These are phyloP conservation scores for Metschnikowia reukaufii DNA, from an alignment of 805 yeast genomes.

Conservation along the genomic window DNA sequence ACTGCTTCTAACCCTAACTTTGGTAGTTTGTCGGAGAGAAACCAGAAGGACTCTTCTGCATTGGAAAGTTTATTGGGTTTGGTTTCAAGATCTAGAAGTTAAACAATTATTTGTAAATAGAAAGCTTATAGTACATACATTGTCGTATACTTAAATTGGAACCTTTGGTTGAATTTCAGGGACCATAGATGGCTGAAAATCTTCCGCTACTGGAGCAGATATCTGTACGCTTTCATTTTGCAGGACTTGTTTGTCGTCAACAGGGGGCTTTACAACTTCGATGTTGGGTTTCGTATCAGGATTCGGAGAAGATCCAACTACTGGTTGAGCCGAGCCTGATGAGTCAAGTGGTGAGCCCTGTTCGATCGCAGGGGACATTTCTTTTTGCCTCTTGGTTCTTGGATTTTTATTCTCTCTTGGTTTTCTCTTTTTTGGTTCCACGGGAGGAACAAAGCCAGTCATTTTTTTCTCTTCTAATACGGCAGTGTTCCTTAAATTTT, in stretches of 20 bases:
- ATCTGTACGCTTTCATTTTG: background rate
- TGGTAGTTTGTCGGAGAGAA: slow-evolving; percentile 35
- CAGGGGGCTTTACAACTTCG: background rate
- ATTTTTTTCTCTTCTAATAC: slow-evolving; percentile 52
- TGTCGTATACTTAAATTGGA: background rate
- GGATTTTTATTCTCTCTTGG: slow-evolving; percentile 26
- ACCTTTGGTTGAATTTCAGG: background rate
- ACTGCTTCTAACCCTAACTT: slow-evolving; percentile 35
- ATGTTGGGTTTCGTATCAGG: background rate
- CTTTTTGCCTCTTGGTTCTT: slow-evolving; percentile 20
- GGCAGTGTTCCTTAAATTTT: slow-evolving; percentile 57
- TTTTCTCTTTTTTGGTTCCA: slow-evolving; percentile 34
- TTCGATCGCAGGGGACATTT: slow-evolving; percentile 2
- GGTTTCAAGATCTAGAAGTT: slow-evolving; percentile 19
- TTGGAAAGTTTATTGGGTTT: slow-evolving; percentile 22
- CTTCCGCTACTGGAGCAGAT: background rate
- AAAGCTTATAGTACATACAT: background rate
- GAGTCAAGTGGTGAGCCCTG: background rate
- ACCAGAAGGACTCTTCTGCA: slow-evolving; percentile 23
- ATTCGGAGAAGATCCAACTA: background rate
- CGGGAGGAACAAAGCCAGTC: slow-evolving; percentile 32
- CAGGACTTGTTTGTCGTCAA: background rate
- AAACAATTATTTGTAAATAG: slow-evolving; percentile 1
- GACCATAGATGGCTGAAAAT: background rate
- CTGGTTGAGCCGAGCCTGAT: background rate